Evolutionary conservation across 495 filamentous ascomycete species (phyloP).

Genomic region (Penicillium tannophilum): DNA sequence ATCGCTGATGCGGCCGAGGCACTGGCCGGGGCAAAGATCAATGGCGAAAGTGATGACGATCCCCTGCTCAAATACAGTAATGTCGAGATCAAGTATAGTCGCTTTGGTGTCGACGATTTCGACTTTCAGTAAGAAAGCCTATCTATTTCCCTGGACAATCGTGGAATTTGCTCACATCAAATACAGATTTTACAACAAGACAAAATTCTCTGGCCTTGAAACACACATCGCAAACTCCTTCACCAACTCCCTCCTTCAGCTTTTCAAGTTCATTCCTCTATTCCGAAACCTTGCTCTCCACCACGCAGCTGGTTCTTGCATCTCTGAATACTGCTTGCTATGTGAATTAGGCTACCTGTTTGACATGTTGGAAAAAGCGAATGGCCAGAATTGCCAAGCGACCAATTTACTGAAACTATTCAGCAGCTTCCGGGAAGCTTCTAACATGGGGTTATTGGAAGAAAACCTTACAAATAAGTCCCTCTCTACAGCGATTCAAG

Average conservation of each 20-base stretch:
- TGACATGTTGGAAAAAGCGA: conserved; percentile 96
- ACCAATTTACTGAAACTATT: conserved; percentile 93
- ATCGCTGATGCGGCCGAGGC: conserved; percentile 65
- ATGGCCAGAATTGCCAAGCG: conserved; percentile 92
- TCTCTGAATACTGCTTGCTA: conserved; percentile 78
- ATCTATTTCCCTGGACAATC: background rate
- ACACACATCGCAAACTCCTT: conserved; percentile 97
- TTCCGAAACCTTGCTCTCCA: conserved; percentile 88
- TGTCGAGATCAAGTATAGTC: conserved; percentile 95
- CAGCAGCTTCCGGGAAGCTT: conserved; percentile 72
- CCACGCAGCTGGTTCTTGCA: conserved; percentile 82
- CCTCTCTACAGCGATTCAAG: conserved; percentile 73
- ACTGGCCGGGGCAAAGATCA: conserved; percentile 59
- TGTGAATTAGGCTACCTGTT: conserved; percentile 96
- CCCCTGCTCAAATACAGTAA: conserved; percentile 85
- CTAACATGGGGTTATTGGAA: conserved; percentile 74
- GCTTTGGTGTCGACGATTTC: conserved; percentile 96
- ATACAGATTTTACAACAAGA: conserved; percentile 86
- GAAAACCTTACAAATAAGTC: conserved; percentile 72
- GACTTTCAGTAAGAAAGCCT: conserved; percentile 75
- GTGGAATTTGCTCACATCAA: conserved; percentile 15
- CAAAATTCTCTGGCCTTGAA: conserved; percentile 84
- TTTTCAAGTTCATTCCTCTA: conserved; percentile 86
- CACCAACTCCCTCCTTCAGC: conserved; percentile 88
- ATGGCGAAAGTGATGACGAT: conserved; percentile 64